A percentile compares a stretch with the other conserved stretches of the same genome.
phyloP scores from a whole-genome alignment of 2,329 filamentous ascomycete species.

The Fusarium domesticum region DNA sequence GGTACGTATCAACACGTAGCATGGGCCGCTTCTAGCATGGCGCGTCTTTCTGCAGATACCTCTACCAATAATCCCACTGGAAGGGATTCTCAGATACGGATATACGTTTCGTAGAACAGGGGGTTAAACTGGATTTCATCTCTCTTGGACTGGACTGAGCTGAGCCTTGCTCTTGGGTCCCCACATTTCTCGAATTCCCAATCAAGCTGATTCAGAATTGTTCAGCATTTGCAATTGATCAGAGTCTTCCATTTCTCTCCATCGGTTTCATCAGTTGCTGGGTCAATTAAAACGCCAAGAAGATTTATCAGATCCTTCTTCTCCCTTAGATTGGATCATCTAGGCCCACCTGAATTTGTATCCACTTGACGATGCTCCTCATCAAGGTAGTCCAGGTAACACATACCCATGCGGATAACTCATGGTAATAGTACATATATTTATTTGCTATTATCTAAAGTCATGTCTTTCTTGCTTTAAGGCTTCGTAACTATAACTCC shows the following conservation, averaged over 20 bases:
- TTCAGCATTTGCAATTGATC: neutral
- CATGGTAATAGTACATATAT: neutral
- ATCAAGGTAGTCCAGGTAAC: neutral
- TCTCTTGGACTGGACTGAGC: constrained; percentile 1
- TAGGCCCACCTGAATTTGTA: constrained; percentile 3
- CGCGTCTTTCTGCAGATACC: neutral
- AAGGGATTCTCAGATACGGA: neutral
- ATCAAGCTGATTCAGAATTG: neutral
- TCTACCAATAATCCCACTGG: neutral
- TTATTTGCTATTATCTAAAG: neutral
- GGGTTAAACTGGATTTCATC: neutral
- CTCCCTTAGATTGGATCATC: constrained; percentile 10
- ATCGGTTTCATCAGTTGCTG: constrained; percentile 14
- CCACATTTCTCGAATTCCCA: neutral
- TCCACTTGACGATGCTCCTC: constrained; percentile 1
- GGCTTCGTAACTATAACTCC: neutral
- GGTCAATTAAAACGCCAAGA: constrained; percentile 26
- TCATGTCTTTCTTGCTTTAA: neutral
- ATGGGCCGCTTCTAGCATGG: neutral
- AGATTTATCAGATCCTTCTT: constrained; percentile 28
- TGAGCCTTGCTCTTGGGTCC: constrained; percentile 4
- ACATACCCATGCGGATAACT: neutral
- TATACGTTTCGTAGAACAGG: constrained; percentile 1
- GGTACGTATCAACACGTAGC: neutral
- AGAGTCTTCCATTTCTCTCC: neutral